Evolutionary conservation across 768 basidiomycete genomes (phyloP), one percentile per base, ranked within the genome.

Genomic region (Pholiota molesta): DNA sequence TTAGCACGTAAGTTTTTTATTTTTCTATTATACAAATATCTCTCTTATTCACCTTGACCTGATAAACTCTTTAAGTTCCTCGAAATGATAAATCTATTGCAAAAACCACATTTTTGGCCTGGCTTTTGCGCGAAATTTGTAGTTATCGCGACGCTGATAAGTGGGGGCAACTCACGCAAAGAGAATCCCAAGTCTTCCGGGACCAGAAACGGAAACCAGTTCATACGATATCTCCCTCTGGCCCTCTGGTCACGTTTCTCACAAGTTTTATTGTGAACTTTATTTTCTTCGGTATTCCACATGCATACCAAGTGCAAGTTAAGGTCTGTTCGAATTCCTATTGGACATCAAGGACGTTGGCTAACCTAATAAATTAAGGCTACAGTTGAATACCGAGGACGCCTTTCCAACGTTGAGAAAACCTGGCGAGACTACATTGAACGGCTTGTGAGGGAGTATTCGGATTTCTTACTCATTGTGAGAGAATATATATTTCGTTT

Each of bases 401-500:
- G 84, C 16, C 72, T 85, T 26, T 72, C 77, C 2, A 79, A 74
- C 40, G 73, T 84, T n/a, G 79, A 83, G 63, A 69, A 75, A 52
- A 81, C 75, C 42, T 86, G 84, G 84, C 75, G 81, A 55, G 68
- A 64, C 16, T 85, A 85, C 59, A 79, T 83, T 23, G 75, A 79
- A 37, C 78, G 82, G 37, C 75, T 86, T 5, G 81, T 82, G 5
- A 74, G 79, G 61, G 84, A 86, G 63, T 86, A 85, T 66, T 82
- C 83, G 9, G 79, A 86, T 60, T 85, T 86, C 62, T 73, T 86
- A 19, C 76, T 86, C 7, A 79, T 86, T 37, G 85, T 85, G 62
- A 74, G 83, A 19, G 26, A 2, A 49, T 23, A 10, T 49, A 16
- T 37, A 3, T 13, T 13, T n/a, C n/a, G 9, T 71, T 29, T 54